phyloP scores from a whole-genome alignment of 2,329 filamentous ascomycete species.

The Proliferodiscus dingleyae region DNA sequence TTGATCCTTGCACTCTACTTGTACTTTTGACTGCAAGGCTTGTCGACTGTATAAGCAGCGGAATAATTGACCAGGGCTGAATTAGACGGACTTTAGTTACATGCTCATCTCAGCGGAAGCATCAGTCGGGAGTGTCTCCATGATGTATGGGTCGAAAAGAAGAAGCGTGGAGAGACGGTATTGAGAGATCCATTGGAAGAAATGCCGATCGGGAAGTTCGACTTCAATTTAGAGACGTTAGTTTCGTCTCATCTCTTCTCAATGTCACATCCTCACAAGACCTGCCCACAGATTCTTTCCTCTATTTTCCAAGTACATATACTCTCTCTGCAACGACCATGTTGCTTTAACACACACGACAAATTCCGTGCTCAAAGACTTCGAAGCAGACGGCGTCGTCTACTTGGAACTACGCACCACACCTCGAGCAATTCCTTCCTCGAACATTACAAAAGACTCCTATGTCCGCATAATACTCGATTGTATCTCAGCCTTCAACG shows the following conservation, averaged over 20 bases:
- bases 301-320: slow-evolving; percentile 75
- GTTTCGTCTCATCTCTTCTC: slow-evolving; percentile 23
- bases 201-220: slow-evolving; percentile 66
- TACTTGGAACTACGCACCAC: slow-evolving; percentile 81
- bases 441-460: slow-evolving; percentile 47
- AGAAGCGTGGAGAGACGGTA: slow-evolving; percentile 42
- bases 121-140: slow-evolving; percentile 69
- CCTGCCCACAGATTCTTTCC: slow-evolving; percentile 60
- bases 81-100: slow-evolving; percentile 49
- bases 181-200: slow-evolving; percentile 64
- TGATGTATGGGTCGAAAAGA: slow-evolving; percentile 65
- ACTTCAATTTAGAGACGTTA: slow-evolving; percentile 66
- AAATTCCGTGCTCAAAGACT: slow-evolving; percentile 58
- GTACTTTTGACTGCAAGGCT: no score
- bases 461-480: slow-evolving; percentile 64
- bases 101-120: slow-evolving; percentile 76
- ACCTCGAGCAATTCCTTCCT: slow-evolving; percentile 56
- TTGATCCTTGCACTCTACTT: no score
- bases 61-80: slow-evolving; percentile 3
- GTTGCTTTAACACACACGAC: slow-evolving; percentile 59
- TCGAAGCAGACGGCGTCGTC: slow-evolving; percentile 64
- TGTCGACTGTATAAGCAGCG: background rate
- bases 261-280: background rate
- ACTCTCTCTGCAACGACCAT: slow-evolving; percentile 63
- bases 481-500: slow-evolving; percentile 50